Evolutionary conservation across 1,284 basidiomycete species (phyloP), one percentile per base, ranked within the genome.

Genomic region (Sporisorium graminicola): DNA sequence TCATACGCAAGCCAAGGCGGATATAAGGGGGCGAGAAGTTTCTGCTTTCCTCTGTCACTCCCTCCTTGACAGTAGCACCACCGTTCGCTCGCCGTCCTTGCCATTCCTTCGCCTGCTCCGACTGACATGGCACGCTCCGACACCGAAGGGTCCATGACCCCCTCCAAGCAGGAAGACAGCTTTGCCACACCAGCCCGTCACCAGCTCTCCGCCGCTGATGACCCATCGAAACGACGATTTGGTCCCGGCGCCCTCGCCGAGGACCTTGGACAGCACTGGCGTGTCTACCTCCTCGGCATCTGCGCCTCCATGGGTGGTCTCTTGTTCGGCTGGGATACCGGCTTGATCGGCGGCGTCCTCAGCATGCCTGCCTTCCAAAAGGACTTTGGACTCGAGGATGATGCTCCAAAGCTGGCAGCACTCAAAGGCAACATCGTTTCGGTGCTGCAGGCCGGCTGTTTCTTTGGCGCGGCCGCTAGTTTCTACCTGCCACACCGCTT

Each of bases 361-460:
- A 55, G 47, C 51, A 69, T 75, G 62, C 55, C 55, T 33, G 68
- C 77, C 16, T 78, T 78, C 53, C 65, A 72, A n/a, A 26, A 44
- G 8, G 65, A 67, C 43, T 78, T 78, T 65, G 73, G 68, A 3
- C 65, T 78, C 1, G 37, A 53, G 31, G 47, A 63, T 20, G 29
- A 67, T 18, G 51, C 54, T 3, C 14, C 49, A 26, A 64, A 63
- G 57, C 72, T 75, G 14, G 74, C 79, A 3, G 64, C 76, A 16
- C 50, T 82, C 26, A 70, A 74, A 52, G 81, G 80, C 22, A 83
- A 81, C 73, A 84, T 85, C 37, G 82, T 81, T 6, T 69, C 79
- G 12, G 79, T 82, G 0, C 56, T 83, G 24, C 82, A 82, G 55
- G 79, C 74, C 10, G 81, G 82, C n/a, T 78, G 76, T 33, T 81